phyloP scores from a whole-genome alignment of 345 rosid species.

The Balakata baccata region DNA sequence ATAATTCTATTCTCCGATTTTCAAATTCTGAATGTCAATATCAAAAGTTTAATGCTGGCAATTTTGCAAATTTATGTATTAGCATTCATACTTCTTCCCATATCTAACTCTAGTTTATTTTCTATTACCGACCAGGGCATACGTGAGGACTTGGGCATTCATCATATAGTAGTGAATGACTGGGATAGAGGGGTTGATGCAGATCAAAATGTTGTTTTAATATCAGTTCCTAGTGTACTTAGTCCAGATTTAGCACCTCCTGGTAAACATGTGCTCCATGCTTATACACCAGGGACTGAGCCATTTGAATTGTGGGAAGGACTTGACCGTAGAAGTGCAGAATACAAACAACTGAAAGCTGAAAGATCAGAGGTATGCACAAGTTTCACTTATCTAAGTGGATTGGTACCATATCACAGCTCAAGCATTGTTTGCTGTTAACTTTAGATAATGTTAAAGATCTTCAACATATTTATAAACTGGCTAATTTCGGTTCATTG shows the following conservation, averaged over 20 bases:
- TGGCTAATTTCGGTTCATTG: no score
- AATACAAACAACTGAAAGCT: constrained; percentile 71
- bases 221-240: constrained; percentile 75
- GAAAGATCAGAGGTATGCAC: constrained; percentile 77
- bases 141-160: constrained; percentile 72
- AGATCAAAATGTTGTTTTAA: constrained; percentile 84
- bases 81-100: background rate
- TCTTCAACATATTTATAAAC: no score
- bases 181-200: constrained; percentile 92
- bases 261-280: constrained; percentile 79
- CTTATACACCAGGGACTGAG: constrained; percentile 87
- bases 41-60: background rate
- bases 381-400: background rate
- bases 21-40: background rate
- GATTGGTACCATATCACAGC: background rate
- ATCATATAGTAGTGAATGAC: constrained; percentile 88
- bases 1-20: background rate
- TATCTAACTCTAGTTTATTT: background rate
- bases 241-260: constrained; percentile 82
- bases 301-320: constrained; percentile 78
- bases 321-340: constrained; percentile 64
- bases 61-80: background rate
- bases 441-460: no score
- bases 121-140: constrained; percentile 43
- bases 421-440: no score